Base-by-base conservation (phyloP, 345 rosid species). In the Salix viminalis region DNA sequence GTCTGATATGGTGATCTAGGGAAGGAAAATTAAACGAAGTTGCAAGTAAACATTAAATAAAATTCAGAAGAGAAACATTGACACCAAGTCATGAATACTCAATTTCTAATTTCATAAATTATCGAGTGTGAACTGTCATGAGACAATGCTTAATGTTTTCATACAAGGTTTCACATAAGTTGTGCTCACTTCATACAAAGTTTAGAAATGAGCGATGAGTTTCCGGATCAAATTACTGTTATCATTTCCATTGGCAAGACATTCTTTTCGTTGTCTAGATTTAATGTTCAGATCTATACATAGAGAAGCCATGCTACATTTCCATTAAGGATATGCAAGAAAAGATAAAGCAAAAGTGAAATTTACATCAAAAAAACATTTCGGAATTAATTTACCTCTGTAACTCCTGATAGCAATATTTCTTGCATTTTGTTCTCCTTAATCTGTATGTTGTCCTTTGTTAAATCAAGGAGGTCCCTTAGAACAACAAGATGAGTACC, bases 391-490 rank as follows among this genome's bases (percentile, higher is more conserved):
- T 34, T 34, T 34, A 34, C 36, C 89, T 87, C 93, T 69, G 98
- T 91, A 66, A 87, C 92, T 75, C 90, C 97, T 64, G 88, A 83
- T 77, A 94, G 75, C 37, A 88, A 11, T 79, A 91, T 87, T 82
- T 91, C 97, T 73, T 89, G 91, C 32, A 76, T 75, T 87, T 82
- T 92, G 75, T 81, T 92, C 86, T 92, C 97, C 84, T 94, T 94
- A 71, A 94, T 92, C 80, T 89, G 90, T 74, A 92, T 83, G 81
- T 91, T 94, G 83, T 87, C 97, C 84, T 89, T 94, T 26, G 97
- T 80, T 78, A 91, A 83, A 85, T 89, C 97, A 65, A 92, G 84
- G 26, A 94, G 89, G 85, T 94, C 98, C 86, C 97, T 92, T 80
- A 61, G 75, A 34, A 71, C 54, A 70, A 67, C 48, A 75, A 36